Conservation (phyloP, 441 rosid genomes). For the Corymbia calophylla region DNA sequence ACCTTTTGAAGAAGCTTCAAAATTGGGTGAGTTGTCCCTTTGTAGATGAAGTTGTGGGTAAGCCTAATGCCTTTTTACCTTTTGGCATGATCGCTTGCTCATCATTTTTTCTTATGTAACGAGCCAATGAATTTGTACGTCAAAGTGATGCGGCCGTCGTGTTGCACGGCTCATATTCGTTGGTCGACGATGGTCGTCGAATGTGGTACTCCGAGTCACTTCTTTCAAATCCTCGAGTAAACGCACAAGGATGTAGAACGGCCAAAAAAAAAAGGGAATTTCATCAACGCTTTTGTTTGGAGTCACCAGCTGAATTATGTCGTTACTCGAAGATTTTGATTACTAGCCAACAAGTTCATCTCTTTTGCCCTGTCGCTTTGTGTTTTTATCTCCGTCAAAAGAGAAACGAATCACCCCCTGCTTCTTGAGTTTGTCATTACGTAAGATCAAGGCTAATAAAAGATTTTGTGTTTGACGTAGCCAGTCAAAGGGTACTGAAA, state of each 20-base stretch:
- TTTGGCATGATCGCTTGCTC: background rate
- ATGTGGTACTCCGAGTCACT: background rate
- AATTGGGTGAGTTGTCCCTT: background rate
- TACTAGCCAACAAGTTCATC: fast-evolving
- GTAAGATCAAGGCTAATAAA: background rate
- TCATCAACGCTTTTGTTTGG: no score
- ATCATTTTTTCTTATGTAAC: background rate
- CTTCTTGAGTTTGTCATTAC: background rate
- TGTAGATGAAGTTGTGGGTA: background rate
- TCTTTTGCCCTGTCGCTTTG: background rate
- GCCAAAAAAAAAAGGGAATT: no score
- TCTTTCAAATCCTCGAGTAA: background rate
- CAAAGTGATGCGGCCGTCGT: background rate
- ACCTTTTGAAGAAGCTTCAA: background rate
- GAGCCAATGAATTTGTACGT: background rate
- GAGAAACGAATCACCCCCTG: background rate
- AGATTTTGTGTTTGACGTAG: background rate
- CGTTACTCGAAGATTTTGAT: no score
- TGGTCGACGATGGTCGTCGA: background rate
- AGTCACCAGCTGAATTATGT: no score
- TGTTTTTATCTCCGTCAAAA: background rate
- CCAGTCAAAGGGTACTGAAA: background rate
- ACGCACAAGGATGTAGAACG: background rate
- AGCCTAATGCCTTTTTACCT: background rate
- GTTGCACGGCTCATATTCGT: background rate